Evolutionary conservation across 2,329 filamentous ascomycete genomes (phyloP).

Genomic region (Alternaria brassicicola): DNA sequence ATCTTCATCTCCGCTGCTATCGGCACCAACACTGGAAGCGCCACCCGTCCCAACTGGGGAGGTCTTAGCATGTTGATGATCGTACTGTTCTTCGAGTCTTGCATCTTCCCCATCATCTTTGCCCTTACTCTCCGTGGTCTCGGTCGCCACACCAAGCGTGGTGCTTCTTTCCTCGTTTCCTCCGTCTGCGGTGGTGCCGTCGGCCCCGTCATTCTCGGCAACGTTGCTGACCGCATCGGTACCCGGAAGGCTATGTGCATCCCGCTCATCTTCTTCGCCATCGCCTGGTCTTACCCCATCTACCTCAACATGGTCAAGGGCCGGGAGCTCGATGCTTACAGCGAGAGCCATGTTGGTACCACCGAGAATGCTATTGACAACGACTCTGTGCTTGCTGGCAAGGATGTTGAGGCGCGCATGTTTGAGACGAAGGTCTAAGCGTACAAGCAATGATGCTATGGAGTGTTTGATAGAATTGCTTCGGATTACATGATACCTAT

Average conservation of each 20-base stretch:
- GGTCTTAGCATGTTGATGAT: slow-evolving; percentile 47
- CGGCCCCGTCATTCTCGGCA: slow-evolving; percentile 45
- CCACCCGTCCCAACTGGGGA: slow-evolving; percentile 42
- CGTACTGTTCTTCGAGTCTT: slow-evolving; percentile 49
- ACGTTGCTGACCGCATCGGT: slow-evolving; percentile 43
- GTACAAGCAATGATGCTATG: not conserved
- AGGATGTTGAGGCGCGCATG: slow-evolving; percentile 32
- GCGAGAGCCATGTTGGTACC: slow-evolving; percentile 39
- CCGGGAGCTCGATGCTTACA: slow-evolving; percentile 46
- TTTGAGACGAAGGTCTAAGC: slow-evolving; percentile 20
- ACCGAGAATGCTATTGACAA: slow-evolving; percentile 30
- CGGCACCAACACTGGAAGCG: slow-evolving; percentile 38
- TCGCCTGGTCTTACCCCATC: slow-evolving; percentile 47
- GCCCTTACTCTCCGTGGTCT: slow-evolving; percentile 47
- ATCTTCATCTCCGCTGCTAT: slow-evolving; percentile 47
- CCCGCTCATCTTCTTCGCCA: slow-evolving; percentile 43
- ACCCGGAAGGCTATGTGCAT: slow-evolving; percentile 46
- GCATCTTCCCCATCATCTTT: slow-evolving; percentile 50
- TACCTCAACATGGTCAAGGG: slow-evolving; percentile 46
- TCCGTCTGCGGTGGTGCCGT: slow-evolving; percentile 47
- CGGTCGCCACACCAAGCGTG: slow-evolving; percentile 50
- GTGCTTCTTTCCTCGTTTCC: slow-evolving; percentile 47
- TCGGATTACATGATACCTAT: slow-evolving; percentile 2
- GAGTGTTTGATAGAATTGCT: not conserved
- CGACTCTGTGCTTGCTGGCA: slow-evolving; percentile 33